Base-by-base conservation (phyloP, 2,329 filamentous ascomycete species). In the Talaromyces sp. region DNA sequence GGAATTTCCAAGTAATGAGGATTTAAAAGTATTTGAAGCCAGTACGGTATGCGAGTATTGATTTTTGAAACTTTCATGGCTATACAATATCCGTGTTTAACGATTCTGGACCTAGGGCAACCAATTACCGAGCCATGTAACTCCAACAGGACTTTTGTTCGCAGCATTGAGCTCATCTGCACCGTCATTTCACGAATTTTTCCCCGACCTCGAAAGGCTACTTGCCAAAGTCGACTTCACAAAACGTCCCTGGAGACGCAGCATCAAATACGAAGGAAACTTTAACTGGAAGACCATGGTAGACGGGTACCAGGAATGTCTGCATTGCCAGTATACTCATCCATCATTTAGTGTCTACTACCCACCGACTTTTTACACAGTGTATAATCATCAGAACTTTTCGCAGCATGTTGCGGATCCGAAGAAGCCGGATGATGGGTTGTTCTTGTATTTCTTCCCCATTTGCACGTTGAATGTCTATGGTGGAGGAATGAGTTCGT, bases 271-370 rank as follows among this genome's bases (percentile, higher is more conserved):
- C 61, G 77, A 81, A 58, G 83, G 83, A 2, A 76, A 77, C 0
- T 85, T 85, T 74, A 86, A 86, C 69, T 85, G 83, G 83, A 85
- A 85, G 68, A 84, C 83, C 0, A 84, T 84, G 80, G 81, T 85
- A 25, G 83, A 85, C 64, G 83, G 82, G 7, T 85, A 83, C 65
- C 82, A 85, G 69, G 83, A 85, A 71, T 86, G 83, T 65, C 76
- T 85, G 21, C 83, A 85, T 69, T 85, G 83, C 72, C 80, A 83
- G 67, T 85, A 85, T 70, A 84, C 83, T 0, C 83, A 86, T 64
- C 83, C 82, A 0, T 81, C 80, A 5, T 85, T 85, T 70, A 80
- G 79, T 21, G 75, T 83, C 63, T 80, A 77, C 65, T 86, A 85
- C 61, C 82, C 82, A 5, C 82, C 83, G 2, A 82, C 81, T 1